Conservation (phyloP, 805 yeast genomes). For the Wickerhamiella cacticola region DNA sequence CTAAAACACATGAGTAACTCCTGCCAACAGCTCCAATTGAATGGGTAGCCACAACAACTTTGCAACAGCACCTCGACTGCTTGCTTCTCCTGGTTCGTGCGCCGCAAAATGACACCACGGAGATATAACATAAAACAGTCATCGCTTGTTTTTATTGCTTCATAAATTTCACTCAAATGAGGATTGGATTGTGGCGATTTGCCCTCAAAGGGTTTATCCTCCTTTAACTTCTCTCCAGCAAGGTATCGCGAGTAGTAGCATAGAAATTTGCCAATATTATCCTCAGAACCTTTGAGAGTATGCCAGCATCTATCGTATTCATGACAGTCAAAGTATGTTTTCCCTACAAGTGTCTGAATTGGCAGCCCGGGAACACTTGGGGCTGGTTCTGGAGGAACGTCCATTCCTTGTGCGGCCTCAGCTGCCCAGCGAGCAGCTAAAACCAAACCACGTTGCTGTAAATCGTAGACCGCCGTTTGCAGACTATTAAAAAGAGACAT, state of each 20-base stretch:
- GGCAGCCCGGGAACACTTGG: slow-evolving; percentile 9
- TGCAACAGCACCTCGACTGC: slow-evolving; percentile 53
- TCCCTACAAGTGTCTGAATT: slow-evolving; percentile 52
- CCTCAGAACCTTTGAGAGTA: slow-evolving; percentile 37
- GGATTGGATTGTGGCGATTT: slow-evolving; percentile 27
- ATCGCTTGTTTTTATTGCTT: slow-evolving; percentile 22
- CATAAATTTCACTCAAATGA: slow-evolving; percentile 29
- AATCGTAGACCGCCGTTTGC: slow-evolving; percentile 31
- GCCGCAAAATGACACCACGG: slow-evolving; percentile 53
- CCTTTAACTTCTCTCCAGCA: slow-evolving; percentile 61
- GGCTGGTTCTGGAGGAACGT: slow-evolving; percentile 15
- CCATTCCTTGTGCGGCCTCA: slow-evolving; percentile 62
- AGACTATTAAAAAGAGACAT: slow-evolving; percentile 7
- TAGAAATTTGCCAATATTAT: slow-evolving; percentile 36
- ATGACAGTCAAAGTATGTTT: slow-evolving; percentile 62
- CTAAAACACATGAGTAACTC: slow-evolving; percentile 56
- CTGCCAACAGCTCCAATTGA: slow-evolving; percentile 89
- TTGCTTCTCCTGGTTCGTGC: slow-evolving; percentile 43
- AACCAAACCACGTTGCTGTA: slow-evolving; percentile 47
- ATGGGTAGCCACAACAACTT: slow-evolving; percentile 60
- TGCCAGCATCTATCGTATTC: slow-evolving; percentile 73
- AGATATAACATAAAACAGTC: slow-evolving; percentile 61
- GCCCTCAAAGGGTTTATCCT: slow-evolving; percentile 42
- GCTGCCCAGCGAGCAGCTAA: slow-evolving; percentile 64
- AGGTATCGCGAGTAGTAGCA: slow-evolving; percentile 57